Evolutionary conservation across 768 basidiomycete genomes (phyloP), one percentile per base, ranked within the genome.

Genomic region (Tulasnella sp.): DNA sequence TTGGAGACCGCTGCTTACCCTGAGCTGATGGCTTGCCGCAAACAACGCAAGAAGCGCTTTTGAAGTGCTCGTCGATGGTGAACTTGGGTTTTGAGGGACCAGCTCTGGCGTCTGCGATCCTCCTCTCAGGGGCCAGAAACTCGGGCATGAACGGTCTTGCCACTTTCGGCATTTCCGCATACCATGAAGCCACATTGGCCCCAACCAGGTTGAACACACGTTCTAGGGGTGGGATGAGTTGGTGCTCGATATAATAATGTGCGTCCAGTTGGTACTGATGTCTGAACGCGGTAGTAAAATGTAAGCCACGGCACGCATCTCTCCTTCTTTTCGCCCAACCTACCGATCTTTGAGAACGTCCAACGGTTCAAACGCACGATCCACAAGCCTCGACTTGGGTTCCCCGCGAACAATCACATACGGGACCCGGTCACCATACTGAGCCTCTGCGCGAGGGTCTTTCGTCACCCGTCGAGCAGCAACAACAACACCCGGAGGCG

Each of bases 361-460:
- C 82, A 91, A 87, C 0, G 96, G 96, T n/a, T 90, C 88, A 50
- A 93, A 86, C 1, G 94, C 94, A 72, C 93, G 88, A 81, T 96
- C 93, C 18, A 93, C 92, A 5, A 97, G 89, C 78, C 92, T 89
- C 3, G 88, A 86, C 4, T 90, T 90, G 8, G 90, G 90, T 24
- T 90, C 88, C 6, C 94, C 92, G 18, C 90, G 88, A 22, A 89
- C 87, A 75, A 99, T 95, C 74, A 99, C 90, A 84, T 98, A 99
- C 0, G 96, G 96, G 0, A 99, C 91, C 41, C 97, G 92, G 83
- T 99, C 96, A 24, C 94, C 95, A 84, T 98, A 98, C 83, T 97
- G 95, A 0, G 94, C 89, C 84, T 98, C 97, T 76, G 93, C 90
- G 37, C 92, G 91, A 0, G 92, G 91, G 85, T 99, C 97, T 72